phyloP scores from a whole-genome alignment of 2,329 filamentous ascomycete genomes.

The Colletotrichum gloeosporioides region DNA sequence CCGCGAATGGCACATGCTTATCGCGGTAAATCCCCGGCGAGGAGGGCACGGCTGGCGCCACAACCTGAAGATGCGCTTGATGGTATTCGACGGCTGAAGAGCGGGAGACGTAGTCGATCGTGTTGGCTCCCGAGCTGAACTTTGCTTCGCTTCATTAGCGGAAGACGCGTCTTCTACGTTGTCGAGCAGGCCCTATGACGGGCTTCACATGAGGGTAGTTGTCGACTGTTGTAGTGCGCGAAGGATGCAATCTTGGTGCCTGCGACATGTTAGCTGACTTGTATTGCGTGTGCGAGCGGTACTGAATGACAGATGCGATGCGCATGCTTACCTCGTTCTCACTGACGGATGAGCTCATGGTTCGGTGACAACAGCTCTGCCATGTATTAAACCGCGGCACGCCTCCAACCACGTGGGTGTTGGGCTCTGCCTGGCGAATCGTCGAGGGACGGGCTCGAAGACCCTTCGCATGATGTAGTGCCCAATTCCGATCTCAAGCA shows the following conservation, averaged over 20 bases:
- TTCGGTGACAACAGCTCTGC: neutral
- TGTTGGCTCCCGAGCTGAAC: conserved; percentile 52
- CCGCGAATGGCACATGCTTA: conserved; percentile 35
- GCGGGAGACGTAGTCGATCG: conserved; percentile 54
- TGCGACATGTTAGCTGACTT: neutral
- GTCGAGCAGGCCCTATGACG: conserved; percentile 48
- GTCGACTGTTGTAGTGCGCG: neutral
- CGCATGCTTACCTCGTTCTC: neutral
- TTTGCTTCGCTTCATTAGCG: conserved; percentile 45
- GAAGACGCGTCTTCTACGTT: conserved; percentile 44
- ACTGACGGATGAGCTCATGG: neutral
- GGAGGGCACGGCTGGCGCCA: conserved; percentile 51
- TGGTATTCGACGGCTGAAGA: conserved; percentile 42
- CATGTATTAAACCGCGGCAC: neutral
- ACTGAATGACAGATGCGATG: neutral
- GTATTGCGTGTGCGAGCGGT: neutral
- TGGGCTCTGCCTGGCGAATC: neutral
- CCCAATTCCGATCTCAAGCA: neutral
- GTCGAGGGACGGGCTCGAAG: neutral
- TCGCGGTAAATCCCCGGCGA: conserved; percentile 54
- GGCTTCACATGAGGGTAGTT: conserved; percentile 4
- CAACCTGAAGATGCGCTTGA: conserved; percentile 33
- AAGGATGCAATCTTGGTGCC: neutral
- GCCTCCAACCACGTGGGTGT: fast-evolving
- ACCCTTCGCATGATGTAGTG: neutral